phyloP scores from a whole-genome alignment of 129 eudicot species.

The Lactuca sativa region DNA sequence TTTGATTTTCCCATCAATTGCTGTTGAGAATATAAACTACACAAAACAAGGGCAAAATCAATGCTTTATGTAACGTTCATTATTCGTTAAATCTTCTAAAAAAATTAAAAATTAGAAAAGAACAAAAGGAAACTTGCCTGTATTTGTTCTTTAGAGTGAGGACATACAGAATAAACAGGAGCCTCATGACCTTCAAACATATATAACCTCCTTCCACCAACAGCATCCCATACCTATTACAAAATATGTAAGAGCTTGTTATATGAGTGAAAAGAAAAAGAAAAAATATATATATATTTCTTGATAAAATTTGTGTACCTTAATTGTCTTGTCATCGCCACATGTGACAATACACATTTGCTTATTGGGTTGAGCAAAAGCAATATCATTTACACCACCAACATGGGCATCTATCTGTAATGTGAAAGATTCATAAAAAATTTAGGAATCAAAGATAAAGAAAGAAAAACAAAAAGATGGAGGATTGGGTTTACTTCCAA shows the following conservation, averaged over 20 bases:
- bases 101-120: too few relatives aligned
- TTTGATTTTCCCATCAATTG: constrained; percentile 79
- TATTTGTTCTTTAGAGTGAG: constrained; percentile 74
- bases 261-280: background rate
- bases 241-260: background rate
- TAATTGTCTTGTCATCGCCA: constrained; percentile 87
- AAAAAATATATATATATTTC: background rate
- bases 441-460: background rate
- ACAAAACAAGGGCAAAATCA: background rate
- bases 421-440: constrained; percentile 20
- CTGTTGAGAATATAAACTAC: constrained; percentile 85
- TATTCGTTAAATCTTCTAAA: background rate
- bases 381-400: constrained; percentile 86
- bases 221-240: constrained; percentile 91
- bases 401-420: constrained; percentile 80
- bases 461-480: background rate
- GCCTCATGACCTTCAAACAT: constrained; percentile 93
- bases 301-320: constrained; percentile 42
- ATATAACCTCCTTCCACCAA: constrained; percentile 61
- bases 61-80: background rate
- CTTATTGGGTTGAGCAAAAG: constrained; percentile 80
- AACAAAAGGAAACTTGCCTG: constrained; percentile 40
- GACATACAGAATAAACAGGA: constrained; percentile 86
- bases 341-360: constrained; percentile 75
- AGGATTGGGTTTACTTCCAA: constrained; percentile 60